Base-by-base conservation (phyloP, 208 protist species). In the Leishmania tarentolae region DNA sequence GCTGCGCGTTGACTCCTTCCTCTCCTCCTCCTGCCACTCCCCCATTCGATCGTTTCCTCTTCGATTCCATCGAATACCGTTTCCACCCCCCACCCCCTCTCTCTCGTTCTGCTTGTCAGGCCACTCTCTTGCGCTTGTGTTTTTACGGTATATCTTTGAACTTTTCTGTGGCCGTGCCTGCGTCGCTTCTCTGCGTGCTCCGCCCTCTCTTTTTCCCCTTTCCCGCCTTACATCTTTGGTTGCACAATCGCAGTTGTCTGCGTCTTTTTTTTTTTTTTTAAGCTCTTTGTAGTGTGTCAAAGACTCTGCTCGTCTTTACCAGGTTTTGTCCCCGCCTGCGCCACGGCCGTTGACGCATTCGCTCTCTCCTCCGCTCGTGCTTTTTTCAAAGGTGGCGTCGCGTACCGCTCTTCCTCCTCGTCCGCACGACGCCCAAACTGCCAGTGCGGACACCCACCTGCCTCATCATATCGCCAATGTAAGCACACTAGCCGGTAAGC, bases 361-460 rank as follows among this genome's bases (percentile, higher is more conserved):
- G 50, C 52, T 3, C 31, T 76, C 63, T 35, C 72, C n/a, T 76
- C n/a, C 6, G n/a, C n/a, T 61, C 46, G 8, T 15, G 31, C n/a
- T 44, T 61, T 76, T 42, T 76, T 75, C 31, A 56, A 83, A 87
- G 71, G 74, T 86, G 78, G 82, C 79, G 74, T 85, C 80, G 24
- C 44, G n/a, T 78, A 46, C 73, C 66, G 21, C 44, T 66, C 19
- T 21, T 56, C 50, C 47, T 2, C 59, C 15, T 50, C 77, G 82
- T 85, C 74, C 74, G 56, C 56, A 65, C 74, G 74, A 77, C 53
- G 74, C 56, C 37, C 21, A 2, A 52, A 61, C 56, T 65, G 56
- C 74, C 37, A 77, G 74, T 77, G 74, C 74, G 72, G 56, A 77
- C 53, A 42, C 35, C 56, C 56, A 44, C 53, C 37, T 77, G 31